A percentile compares a stretch with the other conserved stretches of the same genome.
phyloP scores from a whole-genome alignment of 768 basidiomycete species.

The Chiua virens region DNA sequence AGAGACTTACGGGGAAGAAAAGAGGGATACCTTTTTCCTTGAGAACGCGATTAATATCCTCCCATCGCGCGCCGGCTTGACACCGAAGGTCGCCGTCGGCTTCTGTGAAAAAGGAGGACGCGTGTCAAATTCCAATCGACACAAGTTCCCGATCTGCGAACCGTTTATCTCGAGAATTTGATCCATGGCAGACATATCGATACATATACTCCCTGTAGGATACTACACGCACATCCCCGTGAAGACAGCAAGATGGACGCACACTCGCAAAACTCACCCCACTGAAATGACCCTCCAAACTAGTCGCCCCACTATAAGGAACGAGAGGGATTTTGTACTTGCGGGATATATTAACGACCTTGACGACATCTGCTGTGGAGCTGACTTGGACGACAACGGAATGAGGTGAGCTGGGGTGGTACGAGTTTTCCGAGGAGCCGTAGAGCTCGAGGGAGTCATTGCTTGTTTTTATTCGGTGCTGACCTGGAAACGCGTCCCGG shows the following conservation, averaged over 20 bases:
- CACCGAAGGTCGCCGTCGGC: conserved; percentile 73
- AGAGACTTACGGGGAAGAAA: conserved; percentile 74
- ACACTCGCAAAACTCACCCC: conserved; percentile 46
- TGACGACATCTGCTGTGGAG: conserved; percentile 80
- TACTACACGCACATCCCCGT: conserved; percentile 26
- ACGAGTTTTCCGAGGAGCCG: conserved; percentile 70
- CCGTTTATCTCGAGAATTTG: conserved; percentile 58
- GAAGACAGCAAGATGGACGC: not conserved
- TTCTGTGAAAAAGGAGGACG: conserved; percentile 39
- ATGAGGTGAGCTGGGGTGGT: conserved; percentile 59
- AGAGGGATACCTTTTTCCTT: conserved; percentile 69
- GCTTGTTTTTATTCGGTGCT: conserved; percentile 51
- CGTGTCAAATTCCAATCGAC: conserved; percentile 1
- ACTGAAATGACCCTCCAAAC: conserved; percentile 83
- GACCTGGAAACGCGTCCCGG: conserved; percentile 42
- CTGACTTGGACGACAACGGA: conserved; percentile 56
- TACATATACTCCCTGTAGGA: conserved; percentile 58
- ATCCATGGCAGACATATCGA: conserved; percentile 70
- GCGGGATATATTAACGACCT: conserved; percentile 72
- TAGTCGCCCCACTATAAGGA: conserved; percentile 83
- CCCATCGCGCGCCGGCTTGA: conserved; percentile 78
- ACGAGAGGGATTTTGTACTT: conserved; percentile 75
- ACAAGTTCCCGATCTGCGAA: conserved; percentile 26
- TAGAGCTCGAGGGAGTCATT: conserved; percentile 49
- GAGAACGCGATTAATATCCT: conserved; percentile 70